Evolutionary conservation across 2,329 filamentous ascomycete genomes (phyloP), one percentile per base, ranked within the genome.

Genomic region (Chrysoporthe austroafricana): DNA sequence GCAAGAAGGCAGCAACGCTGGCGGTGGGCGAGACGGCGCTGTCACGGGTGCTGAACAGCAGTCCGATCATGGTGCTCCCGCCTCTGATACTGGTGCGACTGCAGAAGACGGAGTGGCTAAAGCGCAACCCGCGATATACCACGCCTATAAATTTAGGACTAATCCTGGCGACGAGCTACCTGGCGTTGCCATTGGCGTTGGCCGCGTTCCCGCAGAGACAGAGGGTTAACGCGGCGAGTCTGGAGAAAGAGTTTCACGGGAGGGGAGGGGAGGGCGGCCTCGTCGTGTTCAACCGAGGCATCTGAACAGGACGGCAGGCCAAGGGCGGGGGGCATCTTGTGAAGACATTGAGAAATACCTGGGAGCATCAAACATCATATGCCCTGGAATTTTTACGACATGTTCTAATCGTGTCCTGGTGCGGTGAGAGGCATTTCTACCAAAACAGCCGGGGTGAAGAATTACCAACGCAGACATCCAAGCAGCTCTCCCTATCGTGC

Each of bases 231-330:
- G 94, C 91, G 1, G 85, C 87, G 42, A 88, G 83, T 62, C 81
- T 99, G 66, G 96, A 98, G 84, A 84, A 91, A 71, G 92, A 97
- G 79, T 98, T 99, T 78, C 91, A 90, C 80, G 90, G 88, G 7
- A 87, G 87, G 66, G 94, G 93, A 43, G 95, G 94, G 0, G 86
- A 90, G 71, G 86, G 87, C 65, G 94, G 92, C 0, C 84, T 93
- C 82, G 92, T 99, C n/a, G 93, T 96, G 77, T 98, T 99, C 80
- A 98, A 99, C 79, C 88, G 96, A 75, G 96, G 96, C 14, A 95
- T 99, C 74, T 97, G 82, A 80, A 66, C 26, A 54, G 26, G 11
- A 21, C 50, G 50, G 26, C 26, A 52, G 48, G n/a, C 8, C 4
- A 9, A 9, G 48, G 44, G 18, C 16, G 3, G 16, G 16, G 6